phyloP scores from a whole-genome alignment of 495 filamentous ascomycete species.

The Lasiosphaeriaceae sp. region DNA sequence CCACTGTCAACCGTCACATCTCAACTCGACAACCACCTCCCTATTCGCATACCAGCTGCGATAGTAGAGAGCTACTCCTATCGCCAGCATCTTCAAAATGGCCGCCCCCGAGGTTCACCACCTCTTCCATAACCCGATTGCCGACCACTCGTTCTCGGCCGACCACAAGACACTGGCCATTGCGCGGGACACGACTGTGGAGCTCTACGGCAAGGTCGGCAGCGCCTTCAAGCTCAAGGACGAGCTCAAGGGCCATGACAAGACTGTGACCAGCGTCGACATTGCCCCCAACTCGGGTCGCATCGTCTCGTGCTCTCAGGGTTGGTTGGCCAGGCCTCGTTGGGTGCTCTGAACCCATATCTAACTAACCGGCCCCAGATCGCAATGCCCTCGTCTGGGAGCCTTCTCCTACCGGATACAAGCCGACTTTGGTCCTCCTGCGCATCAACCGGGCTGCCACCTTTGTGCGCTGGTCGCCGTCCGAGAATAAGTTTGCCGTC shows the following conservation, averaged over 20 bases:
- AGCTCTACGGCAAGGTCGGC: constrained; percentile 76
- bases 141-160: constrained; percentile 95
- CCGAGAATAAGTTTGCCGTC: constrained; percentile 94
- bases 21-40: constrained; percentile 6
- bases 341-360: no score
- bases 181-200: constrained; percentile 83
- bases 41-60: constrained; percentile 32
- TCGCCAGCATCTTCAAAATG: constrained; percentile 58
- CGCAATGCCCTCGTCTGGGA: constrained; percentile 99
- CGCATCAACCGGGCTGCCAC: constrained; percentile 97
- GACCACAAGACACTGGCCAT: constrained; percentile 88
- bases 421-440: constrained; percentile 92
- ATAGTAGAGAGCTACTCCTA: constrained; percentile 99
- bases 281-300: constrained; percentile 85
- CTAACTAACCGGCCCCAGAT: constrained; percentile 48
- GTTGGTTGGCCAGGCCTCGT: constrained; percentile 36
- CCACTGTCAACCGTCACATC: constrained; percentile 6
- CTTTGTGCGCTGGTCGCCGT: constrained; percentile 95
- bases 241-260: constrained; percentile 93
- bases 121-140: constrained; percentile 93
- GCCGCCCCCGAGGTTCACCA: constrained; percentile 86
- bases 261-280: constrained; percentile 92
- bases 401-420: constrained; percentile 83
- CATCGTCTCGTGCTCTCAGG: constrained; percentile 97
- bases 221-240: constrained; percentile 79